A percentile compares a stretch with the other conserved stretches of the same genome.
phyloP scores from a whole-genome alignment of 106 monocot species.

The Posidonia australis region DNA sequence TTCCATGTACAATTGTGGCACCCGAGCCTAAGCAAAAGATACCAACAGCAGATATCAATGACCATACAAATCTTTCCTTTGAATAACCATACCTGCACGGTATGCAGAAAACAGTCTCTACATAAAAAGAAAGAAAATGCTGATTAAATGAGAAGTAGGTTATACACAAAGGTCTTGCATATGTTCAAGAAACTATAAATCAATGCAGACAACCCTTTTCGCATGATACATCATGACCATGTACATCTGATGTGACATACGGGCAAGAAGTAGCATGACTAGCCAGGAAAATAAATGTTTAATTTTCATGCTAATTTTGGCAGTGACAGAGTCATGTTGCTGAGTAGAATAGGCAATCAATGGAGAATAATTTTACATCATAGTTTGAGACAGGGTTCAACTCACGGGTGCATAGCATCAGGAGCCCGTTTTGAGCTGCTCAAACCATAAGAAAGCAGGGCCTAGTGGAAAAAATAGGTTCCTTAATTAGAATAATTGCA shows the following conservation, averaged over 20 bases:
- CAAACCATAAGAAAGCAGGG: conserved; percentile 96
- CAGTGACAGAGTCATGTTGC: no score
- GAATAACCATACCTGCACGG: conserved; percentile 94
- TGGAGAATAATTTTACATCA: not conserved
- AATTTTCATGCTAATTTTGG: no score
- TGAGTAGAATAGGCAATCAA: not conserved
- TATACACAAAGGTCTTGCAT: not conserved
- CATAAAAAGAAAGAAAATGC: not conserved
- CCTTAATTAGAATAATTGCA: not conserved
- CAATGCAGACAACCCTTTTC: no score
- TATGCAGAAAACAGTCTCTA: not conserved
- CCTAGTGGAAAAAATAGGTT: conserved; percentile 27
- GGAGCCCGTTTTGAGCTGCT: conserved; percentile 95
- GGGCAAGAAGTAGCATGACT: no score
- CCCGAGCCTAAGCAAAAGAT: conserved; percentile 99
- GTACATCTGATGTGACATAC: no score
- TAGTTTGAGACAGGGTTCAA: not conserved
- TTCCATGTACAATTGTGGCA: conserved; percentile 93
- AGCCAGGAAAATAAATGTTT: no score
- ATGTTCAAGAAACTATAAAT: not conserved
- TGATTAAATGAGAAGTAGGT: not conserved
- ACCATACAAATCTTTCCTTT: conserved; percentile 99
- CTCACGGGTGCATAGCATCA: conserved; percentile 98
- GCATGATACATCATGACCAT: no score
- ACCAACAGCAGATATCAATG: conserved; percentile 97